A percentile compares a stretch with the other conserved stretches of the same genome.
phyloP scores from a whole-genome alignment of 805 yeast genomes.

The Saitoella complicata region DNA sequence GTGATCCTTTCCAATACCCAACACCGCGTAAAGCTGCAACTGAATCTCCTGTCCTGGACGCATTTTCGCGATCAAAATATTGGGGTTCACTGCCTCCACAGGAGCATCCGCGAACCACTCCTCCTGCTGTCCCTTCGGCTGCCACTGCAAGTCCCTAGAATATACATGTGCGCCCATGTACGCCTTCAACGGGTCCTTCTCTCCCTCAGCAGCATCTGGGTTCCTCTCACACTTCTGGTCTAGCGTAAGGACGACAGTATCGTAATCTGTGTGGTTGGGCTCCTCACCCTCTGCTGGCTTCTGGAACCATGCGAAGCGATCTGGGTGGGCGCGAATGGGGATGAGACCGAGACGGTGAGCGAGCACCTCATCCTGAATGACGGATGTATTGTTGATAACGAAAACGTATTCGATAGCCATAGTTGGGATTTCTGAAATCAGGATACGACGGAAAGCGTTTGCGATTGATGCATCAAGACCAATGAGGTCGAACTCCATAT shows the following conservation, averaged over 20 bases:
- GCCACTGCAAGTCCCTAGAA: conserved; percentile 76
- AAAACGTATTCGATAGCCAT: conserved; percentile 89
- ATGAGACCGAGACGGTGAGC: conserved; percentile 89
- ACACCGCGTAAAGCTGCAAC: conserved; percentile 72
- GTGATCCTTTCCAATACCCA: conserved; percentile 89
- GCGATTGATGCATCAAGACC: conserved; percentile 85
- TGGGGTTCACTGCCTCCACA: conserved; percentile 45
- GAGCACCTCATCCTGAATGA: conserved; percentile 90
- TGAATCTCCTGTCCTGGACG: conserved; percentile 96
- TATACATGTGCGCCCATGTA: conserved; percentile 77
- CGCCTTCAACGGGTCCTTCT: conserved; percentile 67
- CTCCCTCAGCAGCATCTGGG: conserved; percentile 61
- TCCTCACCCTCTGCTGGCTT: conserved; percentile 20
- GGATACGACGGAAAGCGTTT: conserved; percentile 90
- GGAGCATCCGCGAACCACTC: conserved; percentile 44
- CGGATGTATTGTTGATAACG: conserved; percentile 86
- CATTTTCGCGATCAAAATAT: conserved; percentile 76
- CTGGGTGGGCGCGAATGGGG: conserved; percentile 86
- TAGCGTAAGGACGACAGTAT: conserved; percentile 71
- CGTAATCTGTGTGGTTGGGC: conserved; percentile 53
- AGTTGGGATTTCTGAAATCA: conserved; percentile 92
- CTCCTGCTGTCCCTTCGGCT: conserved; percentile 77
- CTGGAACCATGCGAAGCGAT: conserved; percentile 51
- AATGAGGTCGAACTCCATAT: conserved; percentile 68
- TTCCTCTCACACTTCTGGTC: conserved; percentile 73